A percentile compares a stretch with the other conserved stretches of the same genome.
These are phyloP conservation scores for Pontederia paniculata DNA, from an alignment of 176 grass and related monocot species.

Conservation along the genomic window DNA sequence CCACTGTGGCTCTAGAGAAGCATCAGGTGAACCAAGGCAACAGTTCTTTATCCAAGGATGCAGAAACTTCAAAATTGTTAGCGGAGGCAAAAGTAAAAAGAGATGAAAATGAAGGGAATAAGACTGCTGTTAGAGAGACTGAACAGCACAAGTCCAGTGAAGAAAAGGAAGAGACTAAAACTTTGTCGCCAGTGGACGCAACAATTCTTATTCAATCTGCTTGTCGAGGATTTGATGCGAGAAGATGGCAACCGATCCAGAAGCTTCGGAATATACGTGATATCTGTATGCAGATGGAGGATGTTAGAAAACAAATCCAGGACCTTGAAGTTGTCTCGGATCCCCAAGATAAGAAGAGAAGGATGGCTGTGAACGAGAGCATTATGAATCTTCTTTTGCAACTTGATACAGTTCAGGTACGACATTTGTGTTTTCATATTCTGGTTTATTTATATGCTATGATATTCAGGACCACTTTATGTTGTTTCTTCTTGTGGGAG, in stretches of 20 bases:
- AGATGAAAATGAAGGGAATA: neutral
- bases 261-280: slow-evolving; percentile 56
- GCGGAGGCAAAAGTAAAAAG: neutral
- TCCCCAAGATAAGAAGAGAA: slow-evolving; percentile 29
- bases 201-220: slow-evolving; percentile 51
- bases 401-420: slow-evolving; percentile 86
- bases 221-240: slow-evolving; percentile 56
- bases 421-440: neutral
- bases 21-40: too few relatives aligned
- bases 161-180: neutral
- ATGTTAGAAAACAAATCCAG: slow-evolving; percentile 35
- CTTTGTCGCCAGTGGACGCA: slow-evolving; percentile 35
- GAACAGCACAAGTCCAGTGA: neutral
- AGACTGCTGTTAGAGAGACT: neutral
- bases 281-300: slow-evolving; percentile 32
- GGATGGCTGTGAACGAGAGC: slow-evolving; percentile 34
- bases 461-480: neutral
- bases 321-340: slow-evolving; percentile 32
- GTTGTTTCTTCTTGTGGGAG: neutral
- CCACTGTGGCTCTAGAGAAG: too few relatives aligned
- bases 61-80: slow-evolving; percentile 10
- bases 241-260: slow-evolving; percentile 56
- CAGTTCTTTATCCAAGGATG: too few relatives aligned
- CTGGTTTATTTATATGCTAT: neutral
- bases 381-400: slow-evolving; percentile 88